Evolutionary conservation across 805 yeast genomes (phyloP).

Genomic region (Lachancea sp.): DNA sequence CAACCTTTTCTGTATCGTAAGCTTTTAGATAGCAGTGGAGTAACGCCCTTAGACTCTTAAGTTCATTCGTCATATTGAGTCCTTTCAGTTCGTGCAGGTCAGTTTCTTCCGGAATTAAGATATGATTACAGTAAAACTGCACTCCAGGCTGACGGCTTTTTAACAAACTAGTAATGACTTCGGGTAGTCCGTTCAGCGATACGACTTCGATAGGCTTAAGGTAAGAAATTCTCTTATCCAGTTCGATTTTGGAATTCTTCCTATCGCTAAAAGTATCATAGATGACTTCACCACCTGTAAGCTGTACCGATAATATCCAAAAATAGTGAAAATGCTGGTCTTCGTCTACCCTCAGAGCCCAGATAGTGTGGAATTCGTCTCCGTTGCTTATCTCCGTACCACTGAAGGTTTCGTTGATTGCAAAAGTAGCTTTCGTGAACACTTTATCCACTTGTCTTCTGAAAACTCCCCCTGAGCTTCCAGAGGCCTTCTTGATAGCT

Average conservation of each 20-base stretch:
- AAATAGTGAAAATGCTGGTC: slow-evolving; percentile 19
- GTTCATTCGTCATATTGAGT: slow-evolving; percentile 23
- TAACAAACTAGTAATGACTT: slow-evolving; percentile 34
- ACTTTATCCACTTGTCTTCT: slow-evolving; percentile 62
- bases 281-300: slow-evolving; percentile 71
- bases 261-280: slow-evolving; percentile 67
- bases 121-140: slow-evolving; percentile 4
- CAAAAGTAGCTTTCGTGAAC: slow-evolving; percentile 78
- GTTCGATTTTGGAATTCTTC: slow-evolving; percentile 42
- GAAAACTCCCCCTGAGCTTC: slow-evolving; percentile 54
- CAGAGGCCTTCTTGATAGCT: slow-evolving; percentile 50
- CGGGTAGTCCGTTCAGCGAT: slow-evolving; percentile 11
- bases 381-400: slow-evolving; percentile 35
- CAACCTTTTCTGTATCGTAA: slow-evolving; percentile 53
- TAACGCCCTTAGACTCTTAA: slow-evolving; percentile 33
- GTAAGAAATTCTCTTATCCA: slow-evolving; percentile 70
- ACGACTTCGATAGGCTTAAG: slow-evolving; percentile 74
- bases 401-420: slow-evolving; percentile 39
- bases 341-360: slow-evolving; percentile 19
- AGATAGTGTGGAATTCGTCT: slow-evolving; percentile 28
- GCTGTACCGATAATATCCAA: slow-evolving; percentile 46
- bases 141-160: slow-evolving; percentile 31
- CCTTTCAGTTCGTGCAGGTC: slow-evolving; percentile 17
- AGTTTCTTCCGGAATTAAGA: slow-evolving; percentile 7
- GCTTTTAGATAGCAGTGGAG: slow-evolving; percentile 52